Conservation (phyloP, 305 asterid genomes). For the Solanum hybrid region DNA sequence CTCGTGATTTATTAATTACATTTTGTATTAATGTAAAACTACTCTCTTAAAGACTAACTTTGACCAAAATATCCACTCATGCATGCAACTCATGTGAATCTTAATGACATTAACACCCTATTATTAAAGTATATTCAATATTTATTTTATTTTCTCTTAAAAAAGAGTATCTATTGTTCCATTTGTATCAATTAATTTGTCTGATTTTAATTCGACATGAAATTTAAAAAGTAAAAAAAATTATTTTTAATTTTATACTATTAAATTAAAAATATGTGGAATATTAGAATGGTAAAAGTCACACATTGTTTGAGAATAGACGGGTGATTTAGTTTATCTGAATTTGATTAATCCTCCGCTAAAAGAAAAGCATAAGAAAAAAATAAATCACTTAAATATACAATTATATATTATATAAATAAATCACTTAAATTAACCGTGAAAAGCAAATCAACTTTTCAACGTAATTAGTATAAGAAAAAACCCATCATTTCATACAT, state of each 20-base stretch:
- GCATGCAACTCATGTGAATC: conserved; percentile 35
- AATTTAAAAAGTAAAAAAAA: no score
- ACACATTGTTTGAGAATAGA: no score
- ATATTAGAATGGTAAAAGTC: no score
- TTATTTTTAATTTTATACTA: no score
- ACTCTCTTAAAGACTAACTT: conserved; percentile 27
- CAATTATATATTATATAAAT: neutral
- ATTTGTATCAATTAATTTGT: no score
- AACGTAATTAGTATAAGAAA: neutral
- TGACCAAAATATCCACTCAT: conserved; percentile 20
- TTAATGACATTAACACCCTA: conserved; percentile 17
- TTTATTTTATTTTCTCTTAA: neutral
- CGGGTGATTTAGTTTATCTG: no score
- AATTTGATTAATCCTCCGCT: neutral
- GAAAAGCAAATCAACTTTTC: neutral
- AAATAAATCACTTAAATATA: no score
- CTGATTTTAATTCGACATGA: no score
- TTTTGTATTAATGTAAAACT: conserved; percentile 37
- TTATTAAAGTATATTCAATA: neutral
- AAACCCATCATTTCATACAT: neutral
- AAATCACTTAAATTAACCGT: neutral
- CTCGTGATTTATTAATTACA: conserved; percentile 37
- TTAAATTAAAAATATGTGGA: no score
- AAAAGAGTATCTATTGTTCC: neutral
- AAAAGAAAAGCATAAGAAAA: no score